Percentiles rank a stretch among this genome's conserved stretches.
Conservation (phyloP, 2,329 filamentous ascomycete genomes). For the Malbranchea cinnamomea region DNA sequence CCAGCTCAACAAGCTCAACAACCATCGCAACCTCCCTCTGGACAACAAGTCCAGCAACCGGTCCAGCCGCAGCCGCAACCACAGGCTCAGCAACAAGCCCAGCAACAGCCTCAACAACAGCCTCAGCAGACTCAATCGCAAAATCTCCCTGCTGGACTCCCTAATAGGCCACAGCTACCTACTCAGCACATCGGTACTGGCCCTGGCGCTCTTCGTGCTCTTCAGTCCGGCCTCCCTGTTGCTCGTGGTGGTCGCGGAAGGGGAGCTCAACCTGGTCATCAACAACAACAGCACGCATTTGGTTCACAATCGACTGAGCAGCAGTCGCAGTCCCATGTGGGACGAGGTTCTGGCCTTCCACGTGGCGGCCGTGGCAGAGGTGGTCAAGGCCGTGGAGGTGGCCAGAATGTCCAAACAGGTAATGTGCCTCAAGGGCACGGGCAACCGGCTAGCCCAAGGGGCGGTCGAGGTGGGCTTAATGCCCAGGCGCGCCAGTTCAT, state of each 20-base stretch:
- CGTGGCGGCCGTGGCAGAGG: constrained; percentile 30
- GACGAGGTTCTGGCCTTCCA: constrained; percentile 24
- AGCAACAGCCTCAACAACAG: constrained; percentile 18
- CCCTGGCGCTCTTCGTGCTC: constrained; percentile 26
- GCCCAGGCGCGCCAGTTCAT: constrained; percentile 39
- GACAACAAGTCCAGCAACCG: constrained; percentile 11
- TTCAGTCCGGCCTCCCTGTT: constrained; percentile 32
- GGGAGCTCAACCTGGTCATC: constrained; percentile 12
- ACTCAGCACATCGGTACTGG: constrained; percentile 19
- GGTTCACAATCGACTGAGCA: constrained; percentile 14
- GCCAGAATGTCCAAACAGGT: constrained; percentile 29
- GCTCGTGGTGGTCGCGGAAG: constrained; percentile 27
- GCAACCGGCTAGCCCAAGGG: constrained; percentile 17
- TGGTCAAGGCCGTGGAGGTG: constrained; percentile 26
- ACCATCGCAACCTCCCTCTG: constrained; percentile 8
- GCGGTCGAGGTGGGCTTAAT: constrained; percentile 30
- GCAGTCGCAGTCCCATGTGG: constrained; percentile 13
- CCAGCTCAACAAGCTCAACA: constrained; percentile 6
- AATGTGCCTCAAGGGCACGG: constrained; percentile 16
- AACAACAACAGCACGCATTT: constrained; percentile 20
- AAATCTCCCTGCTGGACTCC: constrained; percentile 8
- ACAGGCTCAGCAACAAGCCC: constrained; percentile 12
- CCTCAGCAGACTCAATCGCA: constrained; percentile 14
- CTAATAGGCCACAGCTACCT: constrained; percentile 12
- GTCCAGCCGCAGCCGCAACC: constrained; percentile 10